Evolutionary conservation across 1,139 yeast species (phyloP), one percentile per base, ranked within the genome.

Genomic region (Kazachstania sp.): DNA sequence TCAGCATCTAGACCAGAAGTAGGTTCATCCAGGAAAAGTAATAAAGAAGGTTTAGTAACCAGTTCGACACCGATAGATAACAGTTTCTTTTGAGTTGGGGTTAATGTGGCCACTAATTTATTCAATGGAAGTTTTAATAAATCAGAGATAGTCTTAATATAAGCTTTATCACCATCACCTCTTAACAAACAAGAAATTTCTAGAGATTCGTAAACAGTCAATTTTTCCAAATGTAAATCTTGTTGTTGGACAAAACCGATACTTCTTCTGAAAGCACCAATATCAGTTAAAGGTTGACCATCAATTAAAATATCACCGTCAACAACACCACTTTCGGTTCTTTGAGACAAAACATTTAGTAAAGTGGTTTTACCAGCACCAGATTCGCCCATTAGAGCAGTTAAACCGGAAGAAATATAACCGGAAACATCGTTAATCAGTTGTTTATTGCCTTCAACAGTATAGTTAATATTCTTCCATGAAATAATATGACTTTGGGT

Each of bases 211-310:
- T 77, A 66, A 34, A 77, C 80, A 18, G 81, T 74, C 35, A 72
- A 65, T 57, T 71, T 70, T 11, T 72, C 67, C 51, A 75, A 66
- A 59, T 77, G 82, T 31, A 77, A 64, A 67, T 77, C 82, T 60
- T 77, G 81, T 58, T 77, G 82, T 59, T 77, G 81, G 44, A 77
- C 81, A 56, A 76, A 77, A 49, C 82, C 82, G 32, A 78, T 77
- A 57, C 78, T 66, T 58, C 81, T 71, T 54, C 72, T 69, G 52
- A 77, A 76, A 1, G 79, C 70, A 29, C 50, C 48, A 26, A 52
- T 66, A 44, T 69, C 66, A 36, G 67, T 66, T 38, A 76, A 60
- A 12, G 73, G 71, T 45, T 67, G 65, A 49, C 81, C 81, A 58
- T 77, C 74, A 34, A 77, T 78, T 50, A 77, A 59, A 71, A 75